phyloP scores from a whole-genome alignment of 2,329 filamentous ascomycete genomes.

The Chrysosporium queenslandicum region DNA sequence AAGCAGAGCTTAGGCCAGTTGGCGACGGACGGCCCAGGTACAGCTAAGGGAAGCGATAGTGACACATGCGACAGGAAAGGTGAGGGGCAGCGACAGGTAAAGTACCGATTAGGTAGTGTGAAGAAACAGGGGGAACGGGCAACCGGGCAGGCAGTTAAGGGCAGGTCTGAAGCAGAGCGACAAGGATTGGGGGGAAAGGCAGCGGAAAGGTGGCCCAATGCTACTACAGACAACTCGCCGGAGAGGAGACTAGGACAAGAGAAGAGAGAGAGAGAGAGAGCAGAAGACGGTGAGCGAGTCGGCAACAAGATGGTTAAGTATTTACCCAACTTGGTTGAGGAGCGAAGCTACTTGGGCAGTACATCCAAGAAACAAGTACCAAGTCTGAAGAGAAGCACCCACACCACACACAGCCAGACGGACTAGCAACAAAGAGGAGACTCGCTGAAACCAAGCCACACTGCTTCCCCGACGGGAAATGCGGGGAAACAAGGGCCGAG shows the following conservation, averaged over 20 bases:
- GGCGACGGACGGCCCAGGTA: not conserved
- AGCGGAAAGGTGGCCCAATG: not conserved
- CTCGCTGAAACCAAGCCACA: slow-evolving; percentile 2
- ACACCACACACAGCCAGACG: not conserved
- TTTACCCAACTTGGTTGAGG: not conserved
- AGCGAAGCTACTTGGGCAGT: not conserved
- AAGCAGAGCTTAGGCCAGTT: slow-evolving; percentile 7
- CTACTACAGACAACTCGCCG: slow-evolving; percentile 6
- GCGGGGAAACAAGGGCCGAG: not conserved
- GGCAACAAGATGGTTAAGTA: slow-evolving; percentile 3
- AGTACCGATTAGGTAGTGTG: not conserved
- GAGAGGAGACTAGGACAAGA: slow-evolving; percentile 4
- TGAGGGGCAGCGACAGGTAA: slow-evolving; percentile 3
- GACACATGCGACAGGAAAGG: slow-evolving; percentile 5
- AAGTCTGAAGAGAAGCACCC: not conserved
- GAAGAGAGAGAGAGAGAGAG: slow-evolving; percentile 1
- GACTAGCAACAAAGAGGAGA: not conserved
- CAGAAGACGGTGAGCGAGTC: not conserved
- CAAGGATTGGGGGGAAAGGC: not conserved
- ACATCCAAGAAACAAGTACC: not conserved
- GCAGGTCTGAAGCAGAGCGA: slow-evolving; percentile 1
- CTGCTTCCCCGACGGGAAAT: slow-evolving; percentile 3
- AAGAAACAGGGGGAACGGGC: slow-evolving; percentile 5
- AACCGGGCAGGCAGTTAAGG: slow-evolving; percentile 13
- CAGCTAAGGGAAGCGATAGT: slow-evolving; percentile 2